Evolutionary conservation across 2,329 filamentous ascomycete genomes (phyloP).

Genomic region (Claviceps sp.): DNA sequence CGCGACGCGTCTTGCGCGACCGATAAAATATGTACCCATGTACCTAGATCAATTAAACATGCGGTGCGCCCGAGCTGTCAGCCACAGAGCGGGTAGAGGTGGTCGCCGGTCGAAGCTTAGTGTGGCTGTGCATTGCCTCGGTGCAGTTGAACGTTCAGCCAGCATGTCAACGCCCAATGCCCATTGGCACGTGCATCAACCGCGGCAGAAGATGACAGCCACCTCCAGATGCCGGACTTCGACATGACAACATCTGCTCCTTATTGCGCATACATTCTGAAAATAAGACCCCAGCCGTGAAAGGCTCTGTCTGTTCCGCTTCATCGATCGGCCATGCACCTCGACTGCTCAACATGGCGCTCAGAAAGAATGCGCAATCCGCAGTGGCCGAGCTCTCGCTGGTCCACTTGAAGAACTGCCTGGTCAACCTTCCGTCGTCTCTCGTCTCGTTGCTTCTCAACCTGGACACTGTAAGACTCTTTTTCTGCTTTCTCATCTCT

Average conservation of each 20-base stretch:
- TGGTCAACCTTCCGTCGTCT: constrained; percentile 81
- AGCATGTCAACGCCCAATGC: not conserved
- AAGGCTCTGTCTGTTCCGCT: not conserved
- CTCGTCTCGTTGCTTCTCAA: constrained; percentile 77
- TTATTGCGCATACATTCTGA: not conserved
- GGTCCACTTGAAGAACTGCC: constrained; percentile 80
- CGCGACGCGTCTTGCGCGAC: constrained; percentile 12
- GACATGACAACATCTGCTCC: not conserved
- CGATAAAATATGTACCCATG: constrained; percentile 5
- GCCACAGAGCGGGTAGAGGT: too few species aligned
- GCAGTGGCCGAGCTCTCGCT: constrained; percentile 74
- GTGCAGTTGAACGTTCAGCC: too few species aligned
- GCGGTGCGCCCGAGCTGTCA: not conserved
- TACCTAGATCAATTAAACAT: constrained; percentile 4
- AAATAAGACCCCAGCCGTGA: not conserved
- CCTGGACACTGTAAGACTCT: constrained; percentile 63
- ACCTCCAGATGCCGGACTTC: not conserved
- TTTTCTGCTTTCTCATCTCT: constrained; percentile 7
- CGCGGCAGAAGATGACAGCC: not conserved
- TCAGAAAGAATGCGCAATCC: constrained; percentile 43
- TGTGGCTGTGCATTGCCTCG: not conserved
- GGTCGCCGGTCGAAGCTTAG: too few species aligned
- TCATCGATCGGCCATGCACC: not conserved
- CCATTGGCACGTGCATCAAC: not conserved
- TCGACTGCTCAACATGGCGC: constrained; percentile 25